Percentiles rank a stretch among this genome's conserved stretches.
phyloP scores from a whole-genome alignment of 768 basidiomycete genomes.

The Mycena sanguinolenta region DNA sequence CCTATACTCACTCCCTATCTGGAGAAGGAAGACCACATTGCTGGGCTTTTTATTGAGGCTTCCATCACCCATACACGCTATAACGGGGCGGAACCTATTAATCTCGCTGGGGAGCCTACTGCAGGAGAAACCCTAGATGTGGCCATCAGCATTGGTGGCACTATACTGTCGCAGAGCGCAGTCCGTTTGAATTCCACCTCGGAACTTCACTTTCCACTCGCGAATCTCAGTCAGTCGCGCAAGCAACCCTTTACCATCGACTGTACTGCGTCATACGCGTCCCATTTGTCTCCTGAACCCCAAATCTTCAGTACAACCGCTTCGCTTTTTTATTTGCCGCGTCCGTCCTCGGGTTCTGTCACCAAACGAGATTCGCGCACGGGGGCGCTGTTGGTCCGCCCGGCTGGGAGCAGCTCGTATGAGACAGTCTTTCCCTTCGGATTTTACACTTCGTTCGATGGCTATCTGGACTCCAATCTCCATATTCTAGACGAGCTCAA shows the following conservation, averaged over 20 bases:
- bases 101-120: not conserved
- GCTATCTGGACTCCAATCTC: slow-evolving; percentile 56
- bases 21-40: slow-evolving; percentile 52
- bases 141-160: slow-evolving; percentile 16
- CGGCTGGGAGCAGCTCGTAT: slow-evolving; percentile 34
- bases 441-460: slow-evolving; percentile 64
- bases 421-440: slow-evolving; percentile 66
- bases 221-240: slow-evolving; percentile 30
- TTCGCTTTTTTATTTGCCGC: slow-evolving; percentile 56
- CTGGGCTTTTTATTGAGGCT: slow-evolving; percentile 31
- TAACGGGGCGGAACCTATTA: slow-evolving; percentile 14
- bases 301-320: slow-evolving; percentile 20
- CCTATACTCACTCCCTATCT: slow-evolving; percentile 64
- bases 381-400: slow-evolving; percentile 57
- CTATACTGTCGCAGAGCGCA: not conserved
- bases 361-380: slow-evolving; percentile 64
- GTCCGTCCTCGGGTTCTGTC: slow-evolving; percentile 51
- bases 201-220: slow-evolving; percentile 34
- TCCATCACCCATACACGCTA: slow-evolving; percentile 29
- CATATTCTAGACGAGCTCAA: slow-evolving; percentile 59
- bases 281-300: not conserved
- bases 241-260: slow-evolving; percentile 29
- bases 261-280: slow-evolving; percentile 20
- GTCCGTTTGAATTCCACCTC: slow-evolving; percentile 20
- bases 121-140: slow-evolving; percentile 14